Percentiles rank a stretch among this genome's conserved stretches.
phyloP scores from a whole-genome alignment of 1,139 yeast genomes.

The Pichia sp. region DNA sequence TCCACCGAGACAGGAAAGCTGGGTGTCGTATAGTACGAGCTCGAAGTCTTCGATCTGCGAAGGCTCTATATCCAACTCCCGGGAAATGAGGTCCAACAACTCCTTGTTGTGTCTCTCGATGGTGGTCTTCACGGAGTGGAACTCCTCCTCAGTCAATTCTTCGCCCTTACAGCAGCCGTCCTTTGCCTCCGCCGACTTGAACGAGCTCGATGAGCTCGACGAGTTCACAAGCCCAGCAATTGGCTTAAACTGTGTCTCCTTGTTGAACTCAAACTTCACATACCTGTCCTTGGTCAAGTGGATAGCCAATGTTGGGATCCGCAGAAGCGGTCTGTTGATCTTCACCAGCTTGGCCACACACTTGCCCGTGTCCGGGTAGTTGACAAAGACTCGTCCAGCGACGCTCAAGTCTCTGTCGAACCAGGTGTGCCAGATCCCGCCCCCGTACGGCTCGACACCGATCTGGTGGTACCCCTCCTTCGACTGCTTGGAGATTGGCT shows the following conservation, averaged over 20 bases:
- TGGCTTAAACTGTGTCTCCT: constrained; percentile 81
- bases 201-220: not conserved
- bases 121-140: constrained; percentile 61
- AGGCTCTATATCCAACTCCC: constrained; percentile 49
- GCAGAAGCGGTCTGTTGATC: constrained; percentile 74
- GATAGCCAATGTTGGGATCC: constrained; percentile 89
- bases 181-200: not conserved
- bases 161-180: constrained; percentile 42
- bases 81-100: constrained; percentile 63
- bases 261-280: constrained; percentile 80
- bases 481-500: constrained; percentile 76
- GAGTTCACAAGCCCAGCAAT: constrained; percentile 62
- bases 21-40: constrained; percentile 80
- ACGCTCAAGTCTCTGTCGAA: constrained; percentile 89
- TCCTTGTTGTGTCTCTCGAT: constrained; percentile 73
- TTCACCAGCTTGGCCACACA: constrained; percentile 67
- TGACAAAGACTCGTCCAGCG: constrained; percentile 86
- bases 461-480: constrained; percentile 80
- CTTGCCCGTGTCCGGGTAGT: constrained; percentile 43
- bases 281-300: constrained; percentile 79
- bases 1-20: constrained; percentile 80
- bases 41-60: constrained; percentile 82
- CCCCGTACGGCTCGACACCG: constrained; percentile 94
- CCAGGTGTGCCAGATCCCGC: constrained; percentile 90
- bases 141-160: constrained; percentile 49